Percentiles rank a stretch among this genome's conserved stretches.
phyloP scores from a whole-genome alignment of 139 green algal species.

The Tetraselmis chui region DNA sequence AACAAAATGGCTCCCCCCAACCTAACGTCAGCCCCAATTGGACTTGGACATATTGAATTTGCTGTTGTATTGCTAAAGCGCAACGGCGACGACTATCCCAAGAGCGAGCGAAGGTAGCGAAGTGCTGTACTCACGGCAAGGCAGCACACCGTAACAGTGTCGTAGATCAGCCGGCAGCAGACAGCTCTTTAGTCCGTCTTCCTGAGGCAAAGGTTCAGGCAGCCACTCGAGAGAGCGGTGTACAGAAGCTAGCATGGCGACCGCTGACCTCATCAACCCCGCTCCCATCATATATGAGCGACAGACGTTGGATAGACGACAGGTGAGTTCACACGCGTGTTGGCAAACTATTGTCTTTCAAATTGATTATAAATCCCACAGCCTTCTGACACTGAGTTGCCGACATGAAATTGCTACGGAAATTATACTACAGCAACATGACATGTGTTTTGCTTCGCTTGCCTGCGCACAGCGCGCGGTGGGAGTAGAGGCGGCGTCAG shows the following conservation, averaged over 20 bases:
- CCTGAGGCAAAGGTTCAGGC: too few species aligned
- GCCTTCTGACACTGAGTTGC: neutral
- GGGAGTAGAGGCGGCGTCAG: neutral
- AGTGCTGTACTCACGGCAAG: too few species aligned
- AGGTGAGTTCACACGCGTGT: constrained; percentile 3
- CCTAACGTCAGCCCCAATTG: too few species aligned
- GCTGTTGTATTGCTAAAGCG: too few species aligned
- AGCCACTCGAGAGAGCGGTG: too few species aligned
- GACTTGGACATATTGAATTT: too few species aligned
- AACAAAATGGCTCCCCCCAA: too few species aligned
- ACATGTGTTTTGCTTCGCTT: neutral
- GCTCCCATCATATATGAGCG: constrained; percentile 53
- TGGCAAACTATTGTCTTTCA: neutral
- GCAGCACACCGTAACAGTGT: too few species aligned
- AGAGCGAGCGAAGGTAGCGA: too few species aligned
- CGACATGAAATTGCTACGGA: neutral
- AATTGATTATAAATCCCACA: neutral
- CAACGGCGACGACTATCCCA: too few species aligned
- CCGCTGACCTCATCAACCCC: constrained; percentile 63
- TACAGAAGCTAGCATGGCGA: neutral
- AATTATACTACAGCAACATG: neutral
- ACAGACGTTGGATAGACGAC: constrained; percentile 11
- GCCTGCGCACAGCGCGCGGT: neutral
- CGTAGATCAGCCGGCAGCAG: too few species aligned
- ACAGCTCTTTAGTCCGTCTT: too few species aligned